Percentiles rank a stretch among this genome's conserved stretches.
phyloP scores from a whole-genome alignment of 169 alveolate species.

The Toxoplasma gondii region DNA sequence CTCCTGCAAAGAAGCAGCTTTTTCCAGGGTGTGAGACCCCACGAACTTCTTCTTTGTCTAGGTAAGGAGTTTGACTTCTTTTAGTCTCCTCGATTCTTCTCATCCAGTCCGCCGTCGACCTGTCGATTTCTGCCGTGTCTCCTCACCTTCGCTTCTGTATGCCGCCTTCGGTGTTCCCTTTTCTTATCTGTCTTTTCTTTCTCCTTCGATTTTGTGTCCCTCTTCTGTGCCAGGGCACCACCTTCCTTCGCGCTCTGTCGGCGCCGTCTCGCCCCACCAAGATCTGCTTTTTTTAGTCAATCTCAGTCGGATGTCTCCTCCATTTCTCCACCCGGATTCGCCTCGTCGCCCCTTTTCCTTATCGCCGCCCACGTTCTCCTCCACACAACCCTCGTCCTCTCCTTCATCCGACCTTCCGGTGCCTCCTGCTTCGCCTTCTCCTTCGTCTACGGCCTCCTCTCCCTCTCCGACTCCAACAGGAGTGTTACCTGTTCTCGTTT shows the following conservation, averaged over 20 bases:
- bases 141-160: no score
- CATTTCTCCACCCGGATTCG: not conserved
- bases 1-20: slow-evolving; percentile 2
- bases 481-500: not conserved
- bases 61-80: not conserved
- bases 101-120: no score
- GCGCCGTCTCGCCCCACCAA: not conserved
- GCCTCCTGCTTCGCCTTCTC: not conserved
- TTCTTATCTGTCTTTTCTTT: not conserved
- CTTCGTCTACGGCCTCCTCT: not conserved
- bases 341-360: not conserved
- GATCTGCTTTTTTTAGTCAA: not conserved
- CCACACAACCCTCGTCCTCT: not conserved
- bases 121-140: no score
- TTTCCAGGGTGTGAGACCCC: slow-evolving; percentile 17
- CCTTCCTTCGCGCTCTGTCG: not conserved
- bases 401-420: not conserved
- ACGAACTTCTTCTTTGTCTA: not conserved
- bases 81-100: no score
- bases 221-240: not conserved
- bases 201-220: not conserved
- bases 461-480: not conserved
- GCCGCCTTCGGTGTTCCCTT: not conserved
- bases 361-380: not conserved
- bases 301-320: not conserved